Base-by-base conservation (phyloP, 2,329 filamentous ascomycete species). In the Aureobasidium melanogenum region DNA sequence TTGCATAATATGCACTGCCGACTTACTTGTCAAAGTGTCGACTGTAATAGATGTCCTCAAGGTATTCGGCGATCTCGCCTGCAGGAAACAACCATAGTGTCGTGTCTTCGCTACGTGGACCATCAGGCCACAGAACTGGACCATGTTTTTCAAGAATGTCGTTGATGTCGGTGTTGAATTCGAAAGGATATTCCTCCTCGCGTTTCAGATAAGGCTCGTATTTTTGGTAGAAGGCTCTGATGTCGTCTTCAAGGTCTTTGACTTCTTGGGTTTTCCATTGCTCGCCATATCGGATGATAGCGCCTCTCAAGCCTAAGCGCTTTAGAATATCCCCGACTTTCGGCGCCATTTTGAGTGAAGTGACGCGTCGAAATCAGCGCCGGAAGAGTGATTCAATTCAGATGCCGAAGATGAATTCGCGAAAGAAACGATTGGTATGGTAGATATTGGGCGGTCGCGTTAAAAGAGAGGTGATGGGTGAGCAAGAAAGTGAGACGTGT, bases 241-340 rank as follows among this genome's bases (percentile, higher is more conserved):
- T 50, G 34, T 59, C 43, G 14, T 38, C 24, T 19, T 59, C 44
- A 4, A 59, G 44, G 17, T 43, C 43, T 41, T 59, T 50, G 44
- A 48, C 50, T 17, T 59, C 56, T 19, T 48, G 28, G 6, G 56
- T 59, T 50, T 41, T 59, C 56, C 56, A 59, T 9, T 28, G 32
- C 19, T 59, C 56, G 32, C 56, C 56, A 17, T 24, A 28, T 3
- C 56, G 32, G 22, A 48, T 59, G 17, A 50, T 39, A 14, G 34
- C 43, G 22, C 43, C 56, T 30, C 34, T 30, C 19, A 59, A 22
- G 34, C 56, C 56, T 28, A 59, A 26, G 32, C 56, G 56, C 24
- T 36, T 48, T 9, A 38, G 24, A 10, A 50, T 19, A 26, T 38
- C 44, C 5, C 44, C 56, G 10, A 59, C 30, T 36, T 24, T 48